Conservation (phyloP, 1,284 basidiomycete genomes). For the Irpex sp. region DNA sequence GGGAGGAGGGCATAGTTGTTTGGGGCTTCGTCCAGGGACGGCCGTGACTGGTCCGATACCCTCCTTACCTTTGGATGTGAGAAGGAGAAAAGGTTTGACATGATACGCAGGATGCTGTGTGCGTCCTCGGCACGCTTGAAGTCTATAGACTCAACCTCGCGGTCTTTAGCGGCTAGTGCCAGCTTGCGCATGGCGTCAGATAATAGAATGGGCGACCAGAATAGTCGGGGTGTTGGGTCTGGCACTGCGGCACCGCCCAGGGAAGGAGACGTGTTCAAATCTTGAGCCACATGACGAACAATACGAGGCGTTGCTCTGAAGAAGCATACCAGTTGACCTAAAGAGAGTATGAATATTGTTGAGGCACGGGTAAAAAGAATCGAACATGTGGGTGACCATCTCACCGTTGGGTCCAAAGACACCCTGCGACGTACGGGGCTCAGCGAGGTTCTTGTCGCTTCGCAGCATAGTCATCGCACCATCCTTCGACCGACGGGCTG, state of each 20-base stretch:
- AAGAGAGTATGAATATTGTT: not conserved
- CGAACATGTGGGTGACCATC: conserved; percentile 12
- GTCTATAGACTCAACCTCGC: conserved; percentile 33
- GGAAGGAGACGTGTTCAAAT: conserved; percentile 45
- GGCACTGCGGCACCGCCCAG: conserved; percentile 25
- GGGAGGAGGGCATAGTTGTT: conserved; percentile 38
- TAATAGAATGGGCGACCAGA: conserved; percentile 61
- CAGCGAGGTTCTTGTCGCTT: conserved; percentile 72
- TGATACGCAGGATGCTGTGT: conserved; percentile 60
- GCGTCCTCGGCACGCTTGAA: conserved; percentile 40
- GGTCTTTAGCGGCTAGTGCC: conserved; percentile 56
- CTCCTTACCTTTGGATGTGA: conserved; percentile 43
- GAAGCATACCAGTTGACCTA: conserved; percentile 84
- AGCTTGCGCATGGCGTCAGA: conserved; percentile 67
- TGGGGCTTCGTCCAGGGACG: conserved; percentile 28
- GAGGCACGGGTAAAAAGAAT: not conserved
- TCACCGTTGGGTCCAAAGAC: conserved; percentile 84
- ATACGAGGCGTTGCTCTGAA: conserved; percentile 76
- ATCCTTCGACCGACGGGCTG: conserved; percentile 41
- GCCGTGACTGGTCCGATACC: conserved; percentile 31
- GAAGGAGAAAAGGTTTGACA: conserved; percentile 69
- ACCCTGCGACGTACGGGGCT: conserved; percentile 78
- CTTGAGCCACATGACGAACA: conserved; percentile 52
- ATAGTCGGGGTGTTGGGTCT: conserved; percentile 39
- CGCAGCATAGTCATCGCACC: conserved; percentile 50